These are phyloP conservation scores for Epichloe typhina DNA, from an alignment of 2,329 filamentous ascomycete genomes.

Conservation along the genomic window DNA sequence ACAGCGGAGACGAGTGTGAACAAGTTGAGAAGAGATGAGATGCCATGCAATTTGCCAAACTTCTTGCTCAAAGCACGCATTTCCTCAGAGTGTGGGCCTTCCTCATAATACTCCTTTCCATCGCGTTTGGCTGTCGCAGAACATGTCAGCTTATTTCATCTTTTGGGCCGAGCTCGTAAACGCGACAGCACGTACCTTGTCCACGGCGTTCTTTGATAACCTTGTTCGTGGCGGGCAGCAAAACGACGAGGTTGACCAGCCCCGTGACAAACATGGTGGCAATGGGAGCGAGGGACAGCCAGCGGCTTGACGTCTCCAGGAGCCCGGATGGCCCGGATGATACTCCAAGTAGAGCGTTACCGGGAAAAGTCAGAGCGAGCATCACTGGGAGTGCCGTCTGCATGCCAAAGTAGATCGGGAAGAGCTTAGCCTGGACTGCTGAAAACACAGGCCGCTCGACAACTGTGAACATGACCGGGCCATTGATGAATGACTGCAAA, in stretches of 20 bases:
- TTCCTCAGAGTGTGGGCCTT: conserved; percentile 66
- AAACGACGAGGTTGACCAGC: conserved; percentile 52
- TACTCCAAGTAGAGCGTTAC: conserved; percentile 35
- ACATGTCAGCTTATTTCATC: conserved; percentile 7
- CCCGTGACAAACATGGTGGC: conserved; percentile 57
- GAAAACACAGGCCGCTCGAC: conserved; percentile 73
- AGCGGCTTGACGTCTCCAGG: conserved; percentile 46
- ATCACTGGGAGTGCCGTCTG: conserved; percentile 64
- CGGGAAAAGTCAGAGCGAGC: conserved; percentile 70
- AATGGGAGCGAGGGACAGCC: conserved; percentile 55
- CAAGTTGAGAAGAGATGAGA: conserved; percentile 70
- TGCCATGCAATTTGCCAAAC: conserved; percentile 69
- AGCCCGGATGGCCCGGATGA: conserved; percentile 39
- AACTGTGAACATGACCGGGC: conserved; percentile 62
- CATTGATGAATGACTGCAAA: conserved; percentile 55
- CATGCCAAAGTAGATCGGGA: conserved; percentile 79
- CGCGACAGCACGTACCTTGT: conserved; percentile 47
- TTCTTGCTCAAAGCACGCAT: conserved; percentile 70
- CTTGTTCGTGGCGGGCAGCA: conserved; percentile 64
- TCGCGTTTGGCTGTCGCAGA: conserved; percentile 57
- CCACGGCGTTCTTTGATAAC: conserved; percentile 64
- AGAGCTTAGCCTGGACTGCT: conserved; percentile 64
- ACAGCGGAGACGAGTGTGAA: conserved; percentile 54
- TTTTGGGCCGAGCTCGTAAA: background rate
- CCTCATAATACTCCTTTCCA: conserved; percentile 75